phyloP scores from a whole-genome alignment of 2,329 filamentous ascomycete species.

The Microthyrium microscopicum region DNA sequence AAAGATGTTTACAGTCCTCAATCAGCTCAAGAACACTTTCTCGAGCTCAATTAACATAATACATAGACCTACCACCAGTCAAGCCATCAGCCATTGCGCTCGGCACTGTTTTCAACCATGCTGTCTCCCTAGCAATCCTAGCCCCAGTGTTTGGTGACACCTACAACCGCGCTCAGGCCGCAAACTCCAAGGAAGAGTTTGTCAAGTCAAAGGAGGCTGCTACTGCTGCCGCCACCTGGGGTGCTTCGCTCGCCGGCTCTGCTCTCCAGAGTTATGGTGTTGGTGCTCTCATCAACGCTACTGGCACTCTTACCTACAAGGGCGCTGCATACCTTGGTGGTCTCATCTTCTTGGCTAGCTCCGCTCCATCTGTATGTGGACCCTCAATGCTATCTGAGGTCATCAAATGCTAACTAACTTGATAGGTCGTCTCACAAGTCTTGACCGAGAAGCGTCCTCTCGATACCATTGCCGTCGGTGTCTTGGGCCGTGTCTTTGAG shows the following conservation, averaged over 20 bases:
- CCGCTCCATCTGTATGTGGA: constrained; percentile 63
- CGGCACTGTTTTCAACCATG: constrained; percentile 91
- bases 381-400: background rate
- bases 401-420: background rate
- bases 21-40: too few relatives aligned
- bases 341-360: constrained; percentile 80
- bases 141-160: constrained; percentile 10
- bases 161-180: constrained; percentile 8
- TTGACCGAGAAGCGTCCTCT: constrained; percentile 82
- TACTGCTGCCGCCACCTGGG: constrained; percentile 75
- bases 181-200: constrained; percentile 91
- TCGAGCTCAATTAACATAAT: too few relatives aligned
- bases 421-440: constrained; percentile 68
- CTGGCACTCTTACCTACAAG: constrained; percentile 90
- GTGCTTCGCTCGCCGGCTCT: constrained; percentile 76
- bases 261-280: constrained; percentile 81
- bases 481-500: constrained; percentile 74
- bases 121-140: constrained; percentile 61
- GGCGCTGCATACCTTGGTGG: constrained; percentile 84
- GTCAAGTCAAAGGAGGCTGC: constrained; percentile 82
- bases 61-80: constrained; percentile 56
- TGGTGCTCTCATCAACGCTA: constrained; percentile 73
- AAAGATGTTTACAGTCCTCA: too few relatives aligned
- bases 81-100: constrained; percentile 97
- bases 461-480: constrained; percentile 76